Conservation (phyloP, 2,329 filamentous ascomycete genomes). For the Blastomyces percursus region DNA sequence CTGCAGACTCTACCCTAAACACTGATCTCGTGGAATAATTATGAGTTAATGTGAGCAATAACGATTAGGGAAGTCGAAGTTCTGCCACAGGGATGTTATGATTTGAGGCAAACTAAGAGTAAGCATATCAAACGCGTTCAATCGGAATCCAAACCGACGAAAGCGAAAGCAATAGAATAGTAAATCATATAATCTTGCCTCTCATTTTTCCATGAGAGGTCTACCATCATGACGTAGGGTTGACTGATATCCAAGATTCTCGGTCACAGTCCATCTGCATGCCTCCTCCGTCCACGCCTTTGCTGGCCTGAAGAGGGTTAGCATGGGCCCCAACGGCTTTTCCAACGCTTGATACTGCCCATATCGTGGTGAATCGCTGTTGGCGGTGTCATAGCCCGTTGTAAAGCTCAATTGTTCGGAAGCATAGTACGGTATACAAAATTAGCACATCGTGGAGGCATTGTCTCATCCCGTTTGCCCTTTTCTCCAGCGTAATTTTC, state of each 20-base stretch:
- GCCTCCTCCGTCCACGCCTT: no score
- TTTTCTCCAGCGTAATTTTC: not conserved
- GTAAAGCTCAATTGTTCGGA: not conserved
- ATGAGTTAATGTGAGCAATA: not conserved
- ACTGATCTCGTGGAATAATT: no score
- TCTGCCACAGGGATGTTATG: not conserved
- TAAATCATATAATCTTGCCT: not conserved
- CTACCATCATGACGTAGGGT: not conserved
- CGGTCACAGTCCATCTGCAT: no score
- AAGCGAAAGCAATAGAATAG: not conserved
- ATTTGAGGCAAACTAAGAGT: not conserved
- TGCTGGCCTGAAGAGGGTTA: no score
- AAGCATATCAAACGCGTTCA: not conserved
- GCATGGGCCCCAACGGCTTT: no score
- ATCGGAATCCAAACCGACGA: not conserved
- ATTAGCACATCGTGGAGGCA: not conserved
- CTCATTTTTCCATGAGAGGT: not conserved
- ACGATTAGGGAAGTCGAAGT: not conserved
- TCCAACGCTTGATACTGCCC: no score
- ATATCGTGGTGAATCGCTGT: not conserved
- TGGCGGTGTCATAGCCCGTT: not conserved
- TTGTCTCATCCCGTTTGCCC: not conserved
- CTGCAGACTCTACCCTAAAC: no score
- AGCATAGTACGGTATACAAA: not conserved
- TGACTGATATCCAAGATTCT: not conserved